A percentile compares a stretch with the other conserved stretches of the same genome.
phyloP scores from a whole-genome alignment of 1,284 basidiomycete species.

The Moesziomyces sp. region DNA sequence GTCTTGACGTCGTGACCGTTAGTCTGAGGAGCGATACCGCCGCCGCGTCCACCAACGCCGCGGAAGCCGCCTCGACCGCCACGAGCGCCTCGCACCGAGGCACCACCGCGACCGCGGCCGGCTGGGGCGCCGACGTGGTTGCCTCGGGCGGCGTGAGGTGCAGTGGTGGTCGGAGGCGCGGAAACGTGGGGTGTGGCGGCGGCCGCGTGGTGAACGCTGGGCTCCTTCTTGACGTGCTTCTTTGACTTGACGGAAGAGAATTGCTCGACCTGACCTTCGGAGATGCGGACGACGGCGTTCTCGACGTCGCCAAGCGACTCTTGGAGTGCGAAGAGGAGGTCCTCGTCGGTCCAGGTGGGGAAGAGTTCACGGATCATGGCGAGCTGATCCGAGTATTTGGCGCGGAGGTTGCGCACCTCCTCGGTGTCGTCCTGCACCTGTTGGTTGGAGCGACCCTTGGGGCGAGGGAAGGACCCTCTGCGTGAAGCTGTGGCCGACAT shows the following conservation, averaged over 20 bases:
- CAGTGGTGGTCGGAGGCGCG: slow-evolving; percentile 16
- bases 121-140: slow-evolving; percentile 41
- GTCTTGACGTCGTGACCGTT: slow-evolving; percentile 53
- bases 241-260: slow-evolving; percentile 88
- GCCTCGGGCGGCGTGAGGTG: slow-evolving; percentile 39
- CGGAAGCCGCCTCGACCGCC: slow-evolving; percentile 59
- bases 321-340: slow-evolving; percentile 78
- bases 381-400: slow-evolving; percentile 68
- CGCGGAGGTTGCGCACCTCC: slow-evolving; percentile 59
- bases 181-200: slow-evolving; percentile 15
- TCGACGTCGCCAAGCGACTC: slow-evolving; percentile 81
- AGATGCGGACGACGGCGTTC: slow-evolving; percentile 79
- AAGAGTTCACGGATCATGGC: slow-evolving; percentile 80
- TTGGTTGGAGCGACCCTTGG: slow-evolving; percentile 41
- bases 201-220: slow-evolving; percentile 23
- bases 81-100: slow-evolving; percentile 53
- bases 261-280: slow-evolving; percentile 81
- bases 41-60: slow-evolving; percentile 52
- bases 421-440: slow-evolving; percentile 64
- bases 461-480: slow-evolving; percentile 53
- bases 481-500: slow-evolving; percentile 54
- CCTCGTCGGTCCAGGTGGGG: slow-evolving; percentile 81
- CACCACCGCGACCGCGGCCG: slow-evolving; percentile 51
- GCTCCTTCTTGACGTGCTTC: slow-evolving; percentile 72
- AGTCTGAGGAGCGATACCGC: slow-evolving; percentile 52